phyloP scores from a whole-genome alignment of 2,329 filamentous ascomycete species.

The Fusarium sp. region DNA sequence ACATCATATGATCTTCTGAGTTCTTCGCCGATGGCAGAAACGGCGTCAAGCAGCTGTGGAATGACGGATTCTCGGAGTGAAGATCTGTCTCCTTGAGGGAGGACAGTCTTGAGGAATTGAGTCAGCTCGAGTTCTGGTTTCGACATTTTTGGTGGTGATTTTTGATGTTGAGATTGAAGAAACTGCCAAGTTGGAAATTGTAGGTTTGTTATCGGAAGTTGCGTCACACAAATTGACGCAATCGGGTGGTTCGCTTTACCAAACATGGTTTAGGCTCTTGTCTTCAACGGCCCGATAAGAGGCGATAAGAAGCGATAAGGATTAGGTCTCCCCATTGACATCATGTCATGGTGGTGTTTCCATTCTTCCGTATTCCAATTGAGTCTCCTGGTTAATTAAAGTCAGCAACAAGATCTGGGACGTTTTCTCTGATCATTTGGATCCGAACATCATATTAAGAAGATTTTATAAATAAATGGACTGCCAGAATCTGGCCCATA shows the following conservation, averaged over 20 bases:
- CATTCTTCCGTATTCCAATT: neutral
- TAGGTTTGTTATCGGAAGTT: slow-evolving; percentile 1
- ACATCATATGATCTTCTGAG: slow-evolving; percentile 61
- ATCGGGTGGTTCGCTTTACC: slow-evolving; percentile 8
- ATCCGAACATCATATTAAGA: no score
- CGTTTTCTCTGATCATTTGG: no score
- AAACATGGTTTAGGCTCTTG: neutral
- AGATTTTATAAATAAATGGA: no score
- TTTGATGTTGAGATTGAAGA: neutral
- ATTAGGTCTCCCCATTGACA: neutral
- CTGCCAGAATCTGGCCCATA: no score
- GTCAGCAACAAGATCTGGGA: no score
- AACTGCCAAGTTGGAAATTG: neutral
- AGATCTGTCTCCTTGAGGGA: slow-evolving; percentile 41
- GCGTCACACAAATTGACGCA: slow-evolving; percentile 39
- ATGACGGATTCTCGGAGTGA: slow-evolving; percentile 60
- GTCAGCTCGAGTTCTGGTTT: slow-evolving; percentile 15
- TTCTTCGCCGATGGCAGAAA: slow-evolving; percentile 58
- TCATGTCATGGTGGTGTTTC: slow-evolving; percentile 16
- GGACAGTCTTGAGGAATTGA: slow-evolving; percentile 29
- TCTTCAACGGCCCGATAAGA: slow-evolving; percentile 21
- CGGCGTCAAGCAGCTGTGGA: slow-evolving; percentile 59
- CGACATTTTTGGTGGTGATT: slow-evolving; percentile 22
- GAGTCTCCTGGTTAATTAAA: neutral
- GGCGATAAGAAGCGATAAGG: slow-evolving; percentile 12